Evolutionary conservation across 345 rosid genomes (phyloP), one percentile per base, ranked within the genome.

Genomic region (Adansonia digitata): DNA sequence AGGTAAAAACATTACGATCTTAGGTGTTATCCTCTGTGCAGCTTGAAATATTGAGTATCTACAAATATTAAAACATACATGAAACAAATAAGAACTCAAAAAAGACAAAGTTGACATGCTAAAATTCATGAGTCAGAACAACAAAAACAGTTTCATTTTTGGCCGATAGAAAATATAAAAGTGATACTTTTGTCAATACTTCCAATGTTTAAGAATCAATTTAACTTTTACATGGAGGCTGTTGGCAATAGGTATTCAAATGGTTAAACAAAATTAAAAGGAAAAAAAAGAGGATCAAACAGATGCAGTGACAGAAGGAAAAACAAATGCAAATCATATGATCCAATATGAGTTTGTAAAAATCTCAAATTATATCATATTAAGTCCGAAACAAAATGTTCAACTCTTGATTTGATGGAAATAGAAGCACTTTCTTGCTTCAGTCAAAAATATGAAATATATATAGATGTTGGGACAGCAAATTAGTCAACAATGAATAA

Each of bases 1-100:
- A 34, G 81, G 81, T 67, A 78, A 57, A 59, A 75, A 81, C 81
- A 81, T 77, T 45, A 81, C 11, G 22, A 81, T 52, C 5, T 81
- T 71, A 49, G 77, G 79, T 24, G 81, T 46, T 49, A 77, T 75
- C 27, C 12, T 61, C 65, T 78, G 79, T 40, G 79, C 81, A 29
- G 73, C 75, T 75, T 77, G 81, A 65, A 81, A 81, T 65, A 81
- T 18, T 7, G 78, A 40, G 62, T 81, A 77, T 53, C 81, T 81
- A 62, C 66, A 24, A 22, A 49, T n/a, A 35, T 51, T 29, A 39
- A 45, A 49, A 35, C 13, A 35, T 5, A 35, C 68, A 37, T 24
- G 1, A 52, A 53, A n/a, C 24, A 29, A 53, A 46, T 29, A 62
- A 51, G 26, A 45, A 68, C 4, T 20, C 29, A 31, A 34, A 49